A percentile compares a stretch with the other conserved stretches of the same genome.
Conservation (phyloP, 352 stramenopile genomes). For the Pythium chondricola region DNA sequence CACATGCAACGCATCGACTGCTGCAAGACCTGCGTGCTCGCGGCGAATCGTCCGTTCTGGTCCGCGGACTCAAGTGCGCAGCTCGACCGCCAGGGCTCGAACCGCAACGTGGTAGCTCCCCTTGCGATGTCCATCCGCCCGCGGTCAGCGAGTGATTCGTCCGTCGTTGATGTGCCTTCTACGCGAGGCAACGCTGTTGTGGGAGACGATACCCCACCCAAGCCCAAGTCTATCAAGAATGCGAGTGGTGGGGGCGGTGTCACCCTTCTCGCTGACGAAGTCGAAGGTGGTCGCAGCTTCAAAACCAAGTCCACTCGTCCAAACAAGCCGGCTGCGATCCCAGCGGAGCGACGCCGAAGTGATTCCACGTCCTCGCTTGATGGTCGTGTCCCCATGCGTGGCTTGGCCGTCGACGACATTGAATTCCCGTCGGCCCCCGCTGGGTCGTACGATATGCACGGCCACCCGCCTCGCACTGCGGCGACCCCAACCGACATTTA, state of each 20-base stretch:
- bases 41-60: conserved; percentile 11
- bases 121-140: not conserved
- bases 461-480: not conserved
- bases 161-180: not conserved
- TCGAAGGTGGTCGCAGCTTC: no score
- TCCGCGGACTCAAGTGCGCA: not conserved
- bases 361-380: no score
- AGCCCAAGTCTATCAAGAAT: not conserved
- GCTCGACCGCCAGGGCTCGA: not conserved
- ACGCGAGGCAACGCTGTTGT: not conserved
- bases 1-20: conserved; percentile 22
- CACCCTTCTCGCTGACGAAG: no score
- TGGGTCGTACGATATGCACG: no score
- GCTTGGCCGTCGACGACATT: no score
- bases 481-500: conserved; percentile 9
- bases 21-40: conserved; percentile 34
- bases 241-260: no score
- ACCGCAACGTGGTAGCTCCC: not conserved
- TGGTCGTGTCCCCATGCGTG: no score
- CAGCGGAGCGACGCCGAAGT: no score
- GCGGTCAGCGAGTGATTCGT: conserved; percentile 8
- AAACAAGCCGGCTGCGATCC: not conserved
- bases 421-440: no score
- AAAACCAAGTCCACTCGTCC: no score
- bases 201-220: not conserved